Conservation (phyloP, 1,284 basidiomycete species). For the Naganishia albida region DNA sequence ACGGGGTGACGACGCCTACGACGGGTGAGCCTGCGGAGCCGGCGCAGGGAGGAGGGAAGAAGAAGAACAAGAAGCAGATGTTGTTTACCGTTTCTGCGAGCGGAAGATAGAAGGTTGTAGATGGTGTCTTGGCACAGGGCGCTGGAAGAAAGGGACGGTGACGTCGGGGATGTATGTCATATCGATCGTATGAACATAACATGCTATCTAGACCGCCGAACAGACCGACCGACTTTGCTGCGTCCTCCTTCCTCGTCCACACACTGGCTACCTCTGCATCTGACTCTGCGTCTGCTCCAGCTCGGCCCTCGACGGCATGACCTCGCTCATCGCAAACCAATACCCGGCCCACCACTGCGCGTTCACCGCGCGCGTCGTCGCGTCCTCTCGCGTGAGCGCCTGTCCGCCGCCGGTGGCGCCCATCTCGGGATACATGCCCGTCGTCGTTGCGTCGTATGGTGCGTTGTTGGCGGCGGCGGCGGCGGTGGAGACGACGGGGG, state of each 20-base stretch:
- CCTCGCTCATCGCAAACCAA: constrained; percentile 35
- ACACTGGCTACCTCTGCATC: constrained; percentile 8
- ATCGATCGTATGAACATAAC: too few species aligned
- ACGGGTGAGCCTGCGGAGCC: constrained; percentile 44
- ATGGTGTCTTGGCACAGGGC: neutral
- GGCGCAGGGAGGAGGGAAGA: constrained; percentile 56
- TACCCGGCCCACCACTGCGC: constrained; percentile 36
- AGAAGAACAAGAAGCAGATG: constrained; percentile 73
- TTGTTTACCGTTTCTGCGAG: constrained; percentile 61
- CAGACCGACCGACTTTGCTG: neutral
- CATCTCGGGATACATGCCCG: constrained; percentile 31
- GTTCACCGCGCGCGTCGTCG: constrained; percentile 27
- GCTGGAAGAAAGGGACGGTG: too few species aligned
- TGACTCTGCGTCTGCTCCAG: constrained; percentile 17
- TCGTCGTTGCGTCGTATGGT: constrained; percentile 12
- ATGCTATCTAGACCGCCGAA: too few species aligned
- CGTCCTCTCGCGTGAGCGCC: constrained; percentile 28
- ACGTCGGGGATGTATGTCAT: too few species aligned
- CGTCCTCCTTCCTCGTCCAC: neutral
- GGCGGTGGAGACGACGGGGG: neutral
- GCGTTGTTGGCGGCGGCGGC: constrained; percentile 6
- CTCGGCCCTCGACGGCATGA: constrained; percentile 15
- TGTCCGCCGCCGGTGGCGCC: constrained; percentile 4
- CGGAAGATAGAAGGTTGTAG: constrained; percentile 5
- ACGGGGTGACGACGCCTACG: constrained; percentile 26